These are phyloP conservation scores for Colletotrichum kahawae DNA, from an alignment of 2,329 filamentous ascomycete species.

Conservation along the genomic window DNA sequence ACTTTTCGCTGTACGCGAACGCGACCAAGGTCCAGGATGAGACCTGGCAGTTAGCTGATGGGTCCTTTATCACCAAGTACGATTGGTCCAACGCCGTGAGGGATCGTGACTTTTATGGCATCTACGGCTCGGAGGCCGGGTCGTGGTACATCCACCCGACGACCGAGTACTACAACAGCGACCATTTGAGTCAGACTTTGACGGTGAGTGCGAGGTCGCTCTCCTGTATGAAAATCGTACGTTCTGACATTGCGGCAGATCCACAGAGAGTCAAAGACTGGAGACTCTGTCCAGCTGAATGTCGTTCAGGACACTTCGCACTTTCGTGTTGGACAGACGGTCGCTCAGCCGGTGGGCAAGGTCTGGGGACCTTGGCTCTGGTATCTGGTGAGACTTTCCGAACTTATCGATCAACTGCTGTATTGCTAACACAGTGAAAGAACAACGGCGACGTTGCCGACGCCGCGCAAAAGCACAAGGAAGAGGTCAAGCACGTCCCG, in stretches of 20 bases:
- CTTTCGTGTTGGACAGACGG: conserved; percentile 15
- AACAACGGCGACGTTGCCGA: conserved; percentile 48
- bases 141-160: conserved; percentile 20
- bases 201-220: not conserved
- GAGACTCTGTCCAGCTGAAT: conserved; percentile 17
- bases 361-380: conserved; percentile 22
- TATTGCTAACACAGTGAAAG: conserved; percentile 31
- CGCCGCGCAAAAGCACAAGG: conserved; percentile 34
- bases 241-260: not conserved
- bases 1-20: conserved; percentile 17
- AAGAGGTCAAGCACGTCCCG: conserved; percentile 45
- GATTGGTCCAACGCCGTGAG: conserved; percentile 21
- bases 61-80: conserved; percentile 20
- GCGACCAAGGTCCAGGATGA: conserved; percentile 22
- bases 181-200: conserved; percentile 17
- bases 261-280: conserved; percentile 21
- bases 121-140: conserved; percentile 12
- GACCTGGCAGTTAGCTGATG: conserved; percentile 18
- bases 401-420: not conserved
- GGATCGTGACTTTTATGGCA: conserved; percentile 20
- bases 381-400: conserved; percentile 9
- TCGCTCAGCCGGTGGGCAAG: conserved; percentile 8
- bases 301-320: conserved; percentile 21
- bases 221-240: not conserved
- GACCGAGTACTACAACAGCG: conserved; percentile 18